phyloP scores from a whole-genome alignment of 768 basidiomycete species.

The Termitomyces sp. region DNA sequence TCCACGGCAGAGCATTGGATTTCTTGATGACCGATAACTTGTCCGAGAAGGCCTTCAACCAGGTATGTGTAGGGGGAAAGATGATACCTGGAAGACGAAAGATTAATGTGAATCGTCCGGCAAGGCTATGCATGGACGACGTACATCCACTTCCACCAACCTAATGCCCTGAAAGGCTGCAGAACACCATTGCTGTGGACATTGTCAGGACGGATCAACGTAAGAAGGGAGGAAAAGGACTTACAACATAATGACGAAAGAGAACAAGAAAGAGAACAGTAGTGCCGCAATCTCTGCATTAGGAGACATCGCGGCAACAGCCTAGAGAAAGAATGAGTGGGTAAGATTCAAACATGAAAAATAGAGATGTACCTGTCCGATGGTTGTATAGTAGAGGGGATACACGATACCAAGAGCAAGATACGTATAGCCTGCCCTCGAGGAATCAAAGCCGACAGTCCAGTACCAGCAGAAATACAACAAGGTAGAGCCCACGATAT shows the following conservation, averaged over 20 bases:
- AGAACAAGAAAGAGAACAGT: conserved; percentile 49
- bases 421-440: conserved; percentile 58
- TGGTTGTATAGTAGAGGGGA: conserved; percentile 57
- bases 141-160: conserved; percentile 71
- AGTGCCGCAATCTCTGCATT: conserved; percentile 52
- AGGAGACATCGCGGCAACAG: conserved; percentile 55
- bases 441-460: conserved; percentile 57
- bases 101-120: no score
- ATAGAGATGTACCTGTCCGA: conserved; percentile 38
- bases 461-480: conserved; percentile 71
- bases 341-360: no score
- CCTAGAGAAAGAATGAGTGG: conserved; percentile 37
- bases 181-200: conserved; percentile 51
- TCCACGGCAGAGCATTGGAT: conserved; percentile 52
- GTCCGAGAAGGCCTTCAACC: conserved; percentile 39
- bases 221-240: conserved; percentile 10
- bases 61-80: conserved; percentile 55
- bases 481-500: conserved; percentile 51
- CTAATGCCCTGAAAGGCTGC: conserved; percentile 54
- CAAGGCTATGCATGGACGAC: not conserved
- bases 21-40: conserved; percentile 37
- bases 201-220: not conserved
- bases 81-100: conserved; percentile 22
- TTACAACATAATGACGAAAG: conserved; percentile 56
- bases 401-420: conserved; percentile 51